Evolutionary conservation across 805 yeast genomes (phyloP), one percentile per base, ranked within the genome.

Genomic region (Sugiyamaella floridensis): DNA sequence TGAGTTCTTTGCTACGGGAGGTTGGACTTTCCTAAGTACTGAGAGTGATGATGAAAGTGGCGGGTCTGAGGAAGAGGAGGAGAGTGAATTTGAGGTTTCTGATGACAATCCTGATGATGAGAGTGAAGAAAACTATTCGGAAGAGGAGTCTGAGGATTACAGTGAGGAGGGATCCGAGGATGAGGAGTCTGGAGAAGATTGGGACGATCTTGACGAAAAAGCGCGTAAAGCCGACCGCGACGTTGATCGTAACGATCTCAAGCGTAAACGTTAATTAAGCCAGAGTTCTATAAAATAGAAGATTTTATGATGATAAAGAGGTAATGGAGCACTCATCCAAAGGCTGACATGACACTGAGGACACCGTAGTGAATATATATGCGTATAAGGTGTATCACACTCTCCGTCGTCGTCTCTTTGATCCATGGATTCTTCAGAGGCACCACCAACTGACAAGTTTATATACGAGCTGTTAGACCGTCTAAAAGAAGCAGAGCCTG

Each of bases 11-110:
- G 72, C 79, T 47, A 95, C 88, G 63, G 99, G 98, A 52, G 99
- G 99, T 50, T 93, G 99, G 99, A 78, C 81, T 28, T 89, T 93
- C 79, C 78, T 93, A 68, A 87, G 89, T 28, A 92, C 93, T 43
- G 92, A 83, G 45, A 89, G 90, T 18, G 96, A 84, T 54, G 85
- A 79, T 48, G 95, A 81, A 56, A 80, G 75, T 32, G 86, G 80
- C 16, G 82, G 78, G 47, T 86, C 80, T 55, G 93, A 85, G 63
- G 95, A 85, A 63, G 81, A 76, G 40, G 84, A 83, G 61, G 88
- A 84, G 66, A 80, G 80, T 49, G 85, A 78, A 48, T 81, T 79
- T 62, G 81, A 81, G 45, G 79, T 76, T 42, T 83, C 80, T 55
- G 89, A 80, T 48, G 82, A 77, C 28, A 84, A 78, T 20, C 81